Evolutionary conservation across 2,329 filamentous ascomycete species (phyloP).

Genomic region (Eutypa lata): DNA sequence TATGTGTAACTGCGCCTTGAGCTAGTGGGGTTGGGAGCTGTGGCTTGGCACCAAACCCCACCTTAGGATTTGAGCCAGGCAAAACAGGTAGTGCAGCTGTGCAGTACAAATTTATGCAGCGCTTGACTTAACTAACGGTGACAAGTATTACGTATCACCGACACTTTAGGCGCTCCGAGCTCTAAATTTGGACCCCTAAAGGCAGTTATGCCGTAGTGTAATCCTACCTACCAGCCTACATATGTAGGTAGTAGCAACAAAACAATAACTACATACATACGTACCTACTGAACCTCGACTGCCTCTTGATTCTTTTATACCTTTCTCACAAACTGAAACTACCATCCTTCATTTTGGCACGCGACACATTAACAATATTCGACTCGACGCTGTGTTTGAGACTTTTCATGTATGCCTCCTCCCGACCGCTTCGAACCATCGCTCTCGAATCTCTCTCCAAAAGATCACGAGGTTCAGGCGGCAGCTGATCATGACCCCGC

Average conservation of each 20-base stretch:
- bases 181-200: neutral
- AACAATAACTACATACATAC: neutral
- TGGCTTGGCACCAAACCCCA: too few species aligned
- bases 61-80: too few species aligned
- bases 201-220: too few species aligned
- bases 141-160: neutral
- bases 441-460: slow-evolving; percentile 16
- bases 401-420: slow-evolving; percentile 26
- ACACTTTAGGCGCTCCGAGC: neutral
- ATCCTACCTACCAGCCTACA: too few species aligned
- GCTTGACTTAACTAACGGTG: too few species aligned
- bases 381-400: neutral
- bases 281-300: neutral
- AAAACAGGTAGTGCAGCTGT: too few species aligned
- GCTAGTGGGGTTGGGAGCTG: too few species aligned
- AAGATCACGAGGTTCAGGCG: slow-evolving; percentile 12
- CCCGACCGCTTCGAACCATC: slow-evolving; percentile 18
- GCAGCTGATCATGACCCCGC: slow-evolving; percentile 26
- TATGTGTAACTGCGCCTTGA: too few species aligned
- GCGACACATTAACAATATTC: neutral
- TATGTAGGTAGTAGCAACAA: neutral
- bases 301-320: too few species aligned
- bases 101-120: too few species aligned
- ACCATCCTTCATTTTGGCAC: neutral
- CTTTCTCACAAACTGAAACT: too few species aligned